Base-by-base conservation (phyloP, 306 rosid species). In the Rosa chinensis region DNA sequence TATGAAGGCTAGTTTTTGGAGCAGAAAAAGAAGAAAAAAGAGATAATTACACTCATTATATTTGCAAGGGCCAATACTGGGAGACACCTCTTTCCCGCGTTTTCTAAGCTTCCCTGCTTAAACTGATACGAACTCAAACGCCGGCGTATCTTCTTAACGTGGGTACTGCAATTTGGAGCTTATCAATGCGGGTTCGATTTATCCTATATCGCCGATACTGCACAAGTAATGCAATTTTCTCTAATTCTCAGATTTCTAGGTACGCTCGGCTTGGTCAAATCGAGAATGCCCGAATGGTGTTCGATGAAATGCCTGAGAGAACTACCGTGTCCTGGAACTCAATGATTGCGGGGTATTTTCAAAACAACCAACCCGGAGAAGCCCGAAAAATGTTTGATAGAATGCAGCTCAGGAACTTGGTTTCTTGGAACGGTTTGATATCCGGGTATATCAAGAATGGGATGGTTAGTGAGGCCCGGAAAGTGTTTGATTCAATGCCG, bases 321-420 rank as follows among this genome's bases (percentile, higher is more conserved):
- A 80, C 61, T 77, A 42, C 77, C 16, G 72, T 84, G 48, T 84
- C 85, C 5, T 89, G 91, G 89, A 89, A 89, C 73, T 80, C 89
- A 28, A 86, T 89, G 79, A 75, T 86, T 28, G 61, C 91, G 6
- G 93, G 87, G 0, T 86, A 89, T 67, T 84, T 87, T 40, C 87
- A 87, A 56, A 78, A 83, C 42, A 79, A 61, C n/a, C 86, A 49
- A 28, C 89, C 88, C 3, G 76, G 10, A 3, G 83, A 87, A 52
- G 93, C 89, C 53, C 16, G 68, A 66, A 55, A 66, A 17, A 70
- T 89, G 68, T 89, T 89, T 58, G 83, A 86, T 5, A 76, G 70
- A 56, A 89, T 85, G 89, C 89, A 85, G 0, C 68, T 84, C 12
- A 74, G 82, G 77, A 84, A 84, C 49, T 78, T 76, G 6, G 78